These are phyloP conservation scores for Nothophaeocryptopus gaeumannii DNA, from an alignment of 2,329 filamentous ascomycete species.

Conservation along the genomic window DNA sequence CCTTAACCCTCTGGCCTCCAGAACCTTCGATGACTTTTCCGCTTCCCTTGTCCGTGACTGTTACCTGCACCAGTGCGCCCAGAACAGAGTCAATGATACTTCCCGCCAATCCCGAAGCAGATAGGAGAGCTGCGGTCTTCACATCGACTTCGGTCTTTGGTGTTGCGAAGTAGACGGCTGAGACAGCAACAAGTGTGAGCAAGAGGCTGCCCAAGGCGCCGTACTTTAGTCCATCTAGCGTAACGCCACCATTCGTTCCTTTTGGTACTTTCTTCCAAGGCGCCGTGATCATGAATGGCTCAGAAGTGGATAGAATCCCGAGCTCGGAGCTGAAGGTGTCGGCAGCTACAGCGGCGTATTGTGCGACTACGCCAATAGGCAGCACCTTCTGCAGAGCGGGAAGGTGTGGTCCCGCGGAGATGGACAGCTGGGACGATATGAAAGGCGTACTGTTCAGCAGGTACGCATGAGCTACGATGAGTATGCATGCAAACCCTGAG, in stretches of 20 bases:
- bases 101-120: conserved; percentile 71
- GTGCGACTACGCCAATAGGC: conserved; percentile 50
- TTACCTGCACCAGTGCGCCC: conserved; percentile 79
- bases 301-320: conserved; percentile 75
- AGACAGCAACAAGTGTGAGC: conserved; percentile 64
- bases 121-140: conserved; percentile 44
- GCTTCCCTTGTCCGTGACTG: conserved; percentile 76
- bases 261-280: conserved; percentile 75
- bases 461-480: conserved; percentile 54
- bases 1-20: conserved; percentile 51
- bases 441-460: conserved; percentile 36
- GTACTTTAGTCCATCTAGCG: conserved; percentile 61
- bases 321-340: conserved; percentile 96
- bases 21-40: conserved; percentile 86
- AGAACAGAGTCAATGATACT: conserved; percentile 85
- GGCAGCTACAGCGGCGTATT: conserved; percentile 83
- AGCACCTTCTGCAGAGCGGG: conserved; percentile 39
- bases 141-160: conserved; percentile 21
- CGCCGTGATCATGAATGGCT: conserved; percentile 83
- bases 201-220: conserved; percentile 44
- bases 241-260: conserved; percentile 93
- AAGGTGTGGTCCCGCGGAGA: conserved; percentile 41
- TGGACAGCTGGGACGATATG: conserved; percentile 30
- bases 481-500: conserved; percentile 71
- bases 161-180: conserved; percentile 33